These are phyloP conservation scores for Ascochyta koolunga DNA, from an alignment of 2,329 filamentous ascomycete species.

Conservation along the genomic window DNA sequence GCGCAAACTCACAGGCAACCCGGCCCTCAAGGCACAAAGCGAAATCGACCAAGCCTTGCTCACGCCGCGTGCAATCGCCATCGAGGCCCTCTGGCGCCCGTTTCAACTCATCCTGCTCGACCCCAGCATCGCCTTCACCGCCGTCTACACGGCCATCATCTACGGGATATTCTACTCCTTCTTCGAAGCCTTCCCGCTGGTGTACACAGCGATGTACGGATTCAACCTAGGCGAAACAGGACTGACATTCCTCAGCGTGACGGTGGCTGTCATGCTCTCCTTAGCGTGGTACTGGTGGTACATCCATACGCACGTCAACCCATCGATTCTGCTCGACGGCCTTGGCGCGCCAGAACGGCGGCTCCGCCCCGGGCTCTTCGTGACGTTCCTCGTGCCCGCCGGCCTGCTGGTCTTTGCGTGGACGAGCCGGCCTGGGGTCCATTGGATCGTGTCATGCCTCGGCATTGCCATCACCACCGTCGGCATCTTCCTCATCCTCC, in stretches of 20 bases:
- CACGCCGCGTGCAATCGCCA: conserved; percentile 49
- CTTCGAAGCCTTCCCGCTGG: conserved; percentile 68
- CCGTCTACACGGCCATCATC: conserved; percentile 82
- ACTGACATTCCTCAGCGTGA: conserved; percentile 83
- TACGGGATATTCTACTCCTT: conserved; percentile 78
- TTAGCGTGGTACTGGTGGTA: conserved; percentile 71
- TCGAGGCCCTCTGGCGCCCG: conserved; percentile 69
- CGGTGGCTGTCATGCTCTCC: conserved; percentile 72
- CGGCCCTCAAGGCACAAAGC: conserved; percentile 73
- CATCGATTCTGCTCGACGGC: conserved; percentile 64
- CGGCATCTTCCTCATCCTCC: conserved; percentile 51
- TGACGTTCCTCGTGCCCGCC: conserved; percentile 64
- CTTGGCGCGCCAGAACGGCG: conserved; percentile 72
- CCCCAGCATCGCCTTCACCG: conserved; percentile 82
- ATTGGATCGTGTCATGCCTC: conserved; percentile 64
- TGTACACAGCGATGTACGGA: conserved; percentile 79
- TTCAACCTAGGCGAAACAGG: conserved; percentile 76
- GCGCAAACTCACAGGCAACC: conserved; percentile 69
- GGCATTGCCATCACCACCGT: conserved; percentile 59
- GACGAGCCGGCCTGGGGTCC: conserved; percentile 66
- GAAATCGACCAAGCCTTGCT: conserved; percentile 70
- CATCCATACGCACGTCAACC: conserved; percentile 77
- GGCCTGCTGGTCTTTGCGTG: conserved; percentile 72
- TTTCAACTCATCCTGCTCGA: conserved; percentile 85
- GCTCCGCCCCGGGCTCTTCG: conserved; percentile 72